phyloP scores from a whole-genome alignment of 306 rosid species.

The Medicago lupulina region DNA sequence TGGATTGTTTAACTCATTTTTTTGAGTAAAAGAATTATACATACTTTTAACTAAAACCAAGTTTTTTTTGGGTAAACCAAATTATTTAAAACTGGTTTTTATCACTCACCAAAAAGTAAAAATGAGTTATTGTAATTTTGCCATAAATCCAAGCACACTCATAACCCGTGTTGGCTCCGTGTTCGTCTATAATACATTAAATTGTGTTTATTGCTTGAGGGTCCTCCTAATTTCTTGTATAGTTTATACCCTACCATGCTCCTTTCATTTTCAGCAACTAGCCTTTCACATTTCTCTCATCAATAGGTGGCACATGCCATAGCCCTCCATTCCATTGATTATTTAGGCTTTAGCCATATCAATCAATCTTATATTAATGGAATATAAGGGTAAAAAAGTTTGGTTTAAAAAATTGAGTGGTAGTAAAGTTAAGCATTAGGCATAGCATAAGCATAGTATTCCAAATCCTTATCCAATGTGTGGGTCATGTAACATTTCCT shows the following conservation, averaged over 20 bases:
- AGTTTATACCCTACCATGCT: neutral
- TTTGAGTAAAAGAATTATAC: too few species aligned
- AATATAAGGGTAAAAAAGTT: neutral
- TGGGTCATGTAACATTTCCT: neutral
- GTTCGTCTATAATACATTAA: neutral
- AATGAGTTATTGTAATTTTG: too few species aligned
- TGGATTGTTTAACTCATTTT: too few species aligned
- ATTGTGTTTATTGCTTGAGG: too few species aligned
- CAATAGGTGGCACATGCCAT: slow-evolving; percentile 16
- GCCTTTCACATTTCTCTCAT: neutral
- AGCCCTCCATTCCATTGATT: neutral
- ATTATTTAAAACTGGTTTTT: too few species aligned
- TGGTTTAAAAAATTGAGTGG: neutral
- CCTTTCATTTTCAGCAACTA: slow-evolving; percentile 14
- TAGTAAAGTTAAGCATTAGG: neutral
- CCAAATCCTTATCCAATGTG: neutral
- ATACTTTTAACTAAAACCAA: too few species aligned
- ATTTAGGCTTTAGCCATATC: neutral
- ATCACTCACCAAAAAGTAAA: too few species aligned
- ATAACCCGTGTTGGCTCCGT: neutral
- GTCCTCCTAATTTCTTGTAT: neutral
- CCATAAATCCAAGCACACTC: neutral
- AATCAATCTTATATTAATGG: too few species aligned
- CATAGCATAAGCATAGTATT: neutral
- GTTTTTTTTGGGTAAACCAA: too few species aligned